A percentile compares a stretch with the other conserved stretches of the same genome.
Evolutionary conservation across 176 grass and related monocot species (phyloP).

Genomic region (Neostapfia colusana): DNA sequence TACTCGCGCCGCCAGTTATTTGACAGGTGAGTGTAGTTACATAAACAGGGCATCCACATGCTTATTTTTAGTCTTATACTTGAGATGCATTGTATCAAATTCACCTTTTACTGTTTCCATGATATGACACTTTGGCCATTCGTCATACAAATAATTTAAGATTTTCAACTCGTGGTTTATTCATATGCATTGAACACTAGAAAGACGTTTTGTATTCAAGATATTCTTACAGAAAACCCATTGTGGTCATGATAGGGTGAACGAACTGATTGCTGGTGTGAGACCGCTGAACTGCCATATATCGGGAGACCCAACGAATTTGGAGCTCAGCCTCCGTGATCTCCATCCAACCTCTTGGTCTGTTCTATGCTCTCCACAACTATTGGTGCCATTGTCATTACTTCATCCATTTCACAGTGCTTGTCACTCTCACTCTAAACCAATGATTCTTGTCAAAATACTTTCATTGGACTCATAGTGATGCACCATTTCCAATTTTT

Average conservation of each 20-base stretch:
- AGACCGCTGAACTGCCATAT: constrained; percentile 46
- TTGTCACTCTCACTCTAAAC: not conserved
- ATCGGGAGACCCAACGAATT: constrained; percentile 53
- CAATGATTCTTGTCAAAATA: not conserved
- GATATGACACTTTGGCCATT: not conserved
- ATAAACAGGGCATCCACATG: not conserved
- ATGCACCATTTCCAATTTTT: not conserved
- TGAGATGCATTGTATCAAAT: not conserved
- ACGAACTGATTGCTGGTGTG: constrained; percentile 53
- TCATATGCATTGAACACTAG: constrained; percentile 4
- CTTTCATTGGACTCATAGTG: not conserved
- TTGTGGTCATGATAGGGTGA: constrained; percentile 59
- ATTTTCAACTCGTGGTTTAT: constrained; percentile 8
- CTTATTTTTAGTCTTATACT: not conserved
- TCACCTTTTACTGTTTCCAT: not conserved
- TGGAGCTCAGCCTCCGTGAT: constrained; percentile 57
- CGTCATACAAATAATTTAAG: not conserved
- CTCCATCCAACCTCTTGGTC: constrained; percentile 89
- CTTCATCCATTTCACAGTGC: not conserved
- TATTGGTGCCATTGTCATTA: constrained; percentile 12
- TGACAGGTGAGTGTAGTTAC: constrained; percentile 67
- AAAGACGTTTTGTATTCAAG: constrained; percentile 14
- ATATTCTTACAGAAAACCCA: constrained; percentile 29
- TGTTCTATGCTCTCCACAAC: constrained; percentile 38
- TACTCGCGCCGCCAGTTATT: constrained; percentile 52